Conservation (phyloP, 768 basidiomycete genomes). For the Boletus fagicola region DNA sequence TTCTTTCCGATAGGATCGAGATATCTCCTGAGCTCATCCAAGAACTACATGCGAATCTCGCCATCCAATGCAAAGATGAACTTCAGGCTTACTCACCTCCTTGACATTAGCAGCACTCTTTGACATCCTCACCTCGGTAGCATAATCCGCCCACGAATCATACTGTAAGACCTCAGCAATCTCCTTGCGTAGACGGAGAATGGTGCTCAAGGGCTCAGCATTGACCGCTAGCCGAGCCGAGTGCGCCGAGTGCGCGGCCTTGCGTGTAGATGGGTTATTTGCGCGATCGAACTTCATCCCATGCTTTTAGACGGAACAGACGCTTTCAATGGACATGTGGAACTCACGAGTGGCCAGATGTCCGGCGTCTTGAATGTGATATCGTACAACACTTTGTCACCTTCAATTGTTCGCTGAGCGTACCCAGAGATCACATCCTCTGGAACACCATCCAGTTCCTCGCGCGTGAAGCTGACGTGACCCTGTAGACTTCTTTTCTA, state of each 20-base stretch:
- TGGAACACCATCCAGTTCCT: slow-evolving; percentile 80
- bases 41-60: slow-evolving; percentile 47
- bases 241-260: slow-evolving; percentile 57
- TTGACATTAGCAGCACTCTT: slow-evolving; percentile 61
- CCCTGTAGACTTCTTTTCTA: slow-evolving; percentile 40
- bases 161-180: slow-evolving; percentile 69
- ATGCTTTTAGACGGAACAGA: neutral
- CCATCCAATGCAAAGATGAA: neutral
- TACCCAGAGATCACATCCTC: slow-evolving; percentile 75
- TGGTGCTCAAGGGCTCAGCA: slow-evolving; percentile 64
- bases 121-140: slow-evolving; percentile 81
- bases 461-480: slow-evolving; percentile 57
- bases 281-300: slow-evolving; percentile 69
- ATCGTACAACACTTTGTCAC: slow-evolving; percentile 55
- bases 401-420: slow-evolving; percentile 54
- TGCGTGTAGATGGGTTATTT: slow-evolving; percentile 63
- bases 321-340: neutral
- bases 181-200: slow-evolving; percentile 64
- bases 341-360: slow-evolving; percentile 67
- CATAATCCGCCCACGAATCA: slow-evolving; percentile 77
- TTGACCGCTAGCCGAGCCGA: slow-evolving; percentile 69
- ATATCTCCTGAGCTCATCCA: slow-evolving; percentile 68
- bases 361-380: slow-evolving; percentile 82
- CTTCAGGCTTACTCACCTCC: slow-evolving; percentile 39
- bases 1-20: slow-evolving; percentile 68